Base-by-base conservation (phyloP, 805 yeast species). In the Yarrowia sp. region DNA sequence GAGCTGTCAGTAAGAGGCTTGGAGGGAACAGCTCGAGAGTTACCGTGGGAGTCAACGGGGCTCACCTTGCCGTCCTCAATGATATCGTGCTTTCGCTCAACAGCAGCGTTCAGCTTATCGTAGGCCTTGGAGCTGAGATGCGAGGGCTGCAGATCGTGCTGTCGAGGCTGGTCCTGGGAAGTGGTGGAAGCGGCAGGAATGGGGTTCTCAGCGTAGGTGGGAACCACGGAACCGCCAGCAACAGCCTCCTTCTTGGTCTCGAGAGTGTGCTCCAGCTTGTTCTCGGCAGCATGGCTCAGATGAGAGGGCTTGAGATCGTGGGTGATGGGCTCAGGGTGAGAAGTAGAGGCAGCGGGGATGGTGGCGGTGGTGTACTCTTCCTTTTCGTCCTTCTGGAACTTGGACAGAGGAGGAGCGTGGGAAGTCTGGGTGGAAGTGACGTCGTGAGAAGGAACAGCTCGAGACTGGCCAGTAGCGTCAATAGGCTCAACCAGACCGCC, bases 241-340 rank as follows among this genome's bases (percentile, higher is more conserved):
- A 55, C 61, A 41, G 61, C 61, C 46, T 55, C 61, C 38, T 41
- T 19, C 46, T 55, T 55, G 61, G 61, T 55, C 38, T 55, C 61
- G 3, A 55, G 61, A 19, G 48, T 19, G n/a, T 52, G 43, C n/a
- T 52, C 58, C n/a, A 52, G 26, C 41, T 36, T 52, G 58, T 16
- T 16, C 26, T 26, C 46, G 15, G 61, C 61, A 14, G 35, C n/a
- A 10, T 40, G 14, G 46, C 61, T 55, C 38, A 55, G 19, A 41
- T 55, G 61, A 9, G 61, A 55, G 7, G 61, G 61, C 36, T 41
- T 40, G 36, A 41, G 61, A 22, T 55, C 59, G 36, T 53, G 59
- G 16, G 59, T 53, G 42, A 52, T 10, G 10, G 42, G 42, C n/a
- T 53, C 45, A n/a, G 32, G 32, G 3, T 53, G 59, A 22, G 59